Conservation (phyloP, 805 yeast genomes). For the Zygoascus ofunaensis region DNA sequence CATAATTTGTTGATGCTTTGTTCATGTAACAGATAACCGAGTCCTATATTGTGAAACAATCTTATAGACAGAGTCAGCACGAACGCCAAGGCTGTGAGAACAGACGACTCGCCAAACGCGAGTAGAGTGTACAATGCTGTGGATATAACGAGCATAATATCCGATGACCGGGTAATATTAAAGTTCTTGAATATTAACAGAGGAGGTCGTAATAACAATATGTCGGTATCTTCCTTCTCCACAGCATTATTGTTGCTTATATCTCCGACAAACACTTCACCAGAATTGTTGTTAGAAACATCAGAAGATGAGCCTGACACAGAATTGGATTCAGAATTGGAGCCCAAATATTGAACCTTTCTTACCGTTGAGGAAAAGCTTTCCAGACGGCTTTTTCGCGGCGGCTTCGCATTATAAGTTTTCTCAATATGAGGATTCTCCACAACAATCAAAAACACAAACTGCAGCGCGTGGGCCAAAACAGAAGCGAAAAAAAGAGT, state of each 20-base stretch:
- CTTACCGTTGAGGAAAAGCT: background rate
- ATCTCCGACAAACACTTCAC: background rate
- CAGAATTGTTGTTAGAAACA: background rate
- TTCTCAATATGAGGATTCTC: constrained; percentile 84
- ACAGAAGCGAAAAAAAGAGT: constrained; percentile 60
- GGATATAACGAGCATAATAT: constrained; percentile 38
- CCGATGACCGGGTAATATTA: constrained; percentile 54
- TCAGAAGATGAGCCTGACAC: background rate
- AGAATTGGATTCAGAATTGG: background rate
- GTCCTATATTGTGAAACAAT: constrained; percentile 40
- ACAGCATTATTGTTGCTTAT: too few relatives aligned
- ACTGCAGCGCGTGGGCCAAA: constrained; percentile 68
- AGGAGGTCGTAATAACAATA: constrained; percentile 13
- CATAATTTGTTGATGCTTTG: constrained; percentile 56
- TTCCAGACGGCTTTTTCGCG: constrained; percentile 13
- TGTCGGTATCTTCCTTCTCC: background rate
- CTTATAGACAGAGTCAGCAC: constrained; percentile 40
- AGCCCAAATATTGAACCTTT: background rate
- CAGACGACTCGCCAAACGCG: constrained; percentile 24
- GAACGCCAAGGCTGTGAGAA: constrained; percentile 30
- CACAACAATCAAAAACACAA: constrained; percentile 61
- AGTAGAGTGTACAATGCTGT: constrained; percentile 35
- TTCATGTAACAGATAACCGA: constrained; percentile 42
- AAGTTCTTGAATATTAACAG: constrained; percentile 57
- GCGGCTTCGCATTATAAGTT: constrained; percentile 37